phyloP scores from a whole-genome alignment of 108 stramenopile genomes.

The Cylindrotheca fusiformis region DNA sequence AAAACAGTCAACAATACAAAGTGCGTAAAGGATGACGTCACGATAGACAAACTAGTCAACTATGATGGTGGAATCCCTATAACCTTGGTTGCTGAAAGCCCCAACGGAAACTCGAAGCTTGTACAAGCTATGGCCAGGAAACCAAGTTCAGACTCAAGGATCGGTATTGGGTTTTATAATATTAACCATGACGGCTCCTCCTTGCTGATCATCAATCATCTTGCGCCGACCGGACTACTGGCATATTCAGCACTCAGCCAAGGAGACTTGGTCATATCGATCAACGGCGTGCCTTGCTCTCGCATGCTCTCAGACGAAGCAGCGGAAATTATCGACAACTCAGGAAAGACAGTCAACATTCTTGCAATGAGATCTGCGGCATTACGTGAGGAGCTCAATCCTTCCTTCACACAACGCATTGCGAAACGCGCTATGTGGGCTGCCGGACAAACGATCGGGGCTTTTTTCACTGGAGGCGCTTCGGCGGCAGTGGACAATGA shows the following conservation, averaged over 20 bases:
- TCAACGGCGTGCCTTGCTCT: constrained; percentile 23
- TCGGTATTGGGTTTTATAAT: constrained; percentile 22
- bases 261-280: constrained; percentile 27
- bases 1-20: constrained; percentile 26
- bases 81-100: constrained; percentile 18
- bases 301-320: constrained; percentile 14
- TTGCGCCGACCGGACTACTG: constrained; percentile 11
- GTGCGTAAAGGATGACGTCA: constrained; percentile 10
- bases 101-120: constrained; percentile 26
- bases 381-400: no score
- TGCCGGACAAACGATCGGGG: no score
- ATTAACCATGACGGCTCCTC: constrained; percentile 3
- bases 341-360: constrained; percentile 13
- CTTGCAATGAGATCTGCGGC: constrained; percentile 15
- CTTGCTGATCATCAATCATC: constrained; percentile 5
- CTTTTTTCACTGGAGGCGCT: no score
- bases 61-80: constrained; percentile 10
- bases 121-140: constrained; percentile 25
- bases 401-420: no score
- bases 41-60: constrained; percentile 18
- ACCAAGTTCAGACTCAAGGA: constrained; percentile 2
- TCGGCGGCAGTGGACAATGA: no score
- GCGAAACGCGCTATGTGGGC: no score
- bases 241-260: constrained; percentile 15
- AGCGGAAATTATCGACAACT: constrained; percentile 10